phyloP scores from a whole-genome alignment of 305 asterid genomes.

The Fraxinus velutina region DNA sequence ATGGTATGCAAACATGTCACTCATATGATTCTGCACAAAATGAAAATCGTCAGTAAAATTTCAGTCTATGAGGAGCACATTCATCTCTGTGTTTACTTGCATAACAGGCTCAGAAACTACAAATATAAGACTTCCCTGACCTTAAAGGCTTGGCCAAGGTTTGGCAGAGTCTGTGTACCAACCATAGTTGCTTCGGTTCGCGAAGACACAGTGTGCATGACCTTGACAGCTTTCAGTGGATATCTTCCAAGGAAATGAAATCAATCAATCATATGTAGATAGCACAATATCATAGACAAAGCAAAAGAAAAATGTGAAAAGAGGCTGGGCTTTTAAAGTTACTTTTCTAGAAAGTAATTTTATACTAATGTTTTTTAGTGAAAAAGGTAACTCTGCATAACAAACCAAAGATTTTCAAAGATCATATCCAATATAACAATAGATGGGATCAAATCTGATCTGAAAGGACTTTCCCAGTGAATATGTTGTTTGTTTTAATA shows the following conservation, averaged over 20 bases:
- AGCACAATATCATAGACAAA: background rate
- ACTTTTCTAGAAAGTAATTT: background rate
- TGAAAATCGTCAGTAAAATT: slow-evolving; percentile 13
- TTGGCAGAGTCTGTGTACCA: slow-evolving; percentile 64
- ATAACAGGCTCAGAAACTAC: slow-evolving; percentile 13
- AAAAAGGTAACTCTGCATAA: background rate
- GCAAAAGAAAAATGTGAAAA: background rate
- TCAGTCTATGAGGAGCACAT: background rate
- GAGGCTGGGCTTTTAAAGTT: background rate
- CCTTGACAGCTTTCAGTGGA: slow-evolving; percentile 94
- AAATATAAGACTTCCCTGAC: slow-evolving; percentile 34
- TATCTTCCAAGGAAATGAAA: slow-evolving; percentile 49
- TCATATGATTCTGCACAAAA: slow-evolving; percentile 84
- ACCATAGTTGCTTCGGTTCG: slow-evolving; percentile 82
- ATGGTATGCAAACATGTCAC: slow-evolving; percentile 97
- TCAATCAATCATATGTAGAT: background rate
- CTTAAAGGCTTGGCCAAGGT: slow-evolving; percentile 89
- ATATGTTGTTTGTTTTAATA: background rate
- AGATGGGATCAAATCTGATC: background rate
- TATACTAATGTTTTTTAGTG: background rate
- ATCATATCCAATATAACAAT: background rate
- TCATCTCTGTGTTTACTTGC: background rate
- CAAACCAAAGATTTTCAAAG: background rate
- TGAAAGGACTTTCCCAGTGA: background rate
- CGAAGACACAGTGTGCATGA: slow-evolving; percentile 91